phyloP scores from a whole-genome alignment of 108 stramenopile genomes.

The Pseudonitzschia pungens region DNA sequence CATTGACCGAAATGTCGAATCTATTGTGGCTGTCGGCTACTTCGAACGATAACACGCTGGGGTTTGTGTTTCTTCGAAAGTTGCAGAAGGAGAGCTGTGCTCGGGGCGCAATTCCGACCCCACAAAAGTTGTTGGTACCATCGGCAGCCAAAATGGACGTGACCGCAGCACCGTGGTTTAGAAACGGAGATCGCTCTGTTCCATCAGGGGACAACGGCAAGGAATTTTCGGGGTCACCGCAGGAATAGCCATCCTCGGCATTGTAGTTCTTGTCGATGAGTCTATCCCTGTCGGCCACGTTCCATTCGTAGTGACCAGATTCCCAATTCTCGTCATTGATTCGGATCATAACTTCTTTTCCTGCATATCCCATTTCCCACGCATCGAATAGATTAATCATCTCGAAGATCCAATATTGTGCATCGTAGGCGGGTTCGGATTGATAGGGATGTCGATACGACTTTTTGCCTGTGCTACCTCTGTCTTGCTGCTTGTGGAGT shows the following conservation, averaged over 20 bases:
- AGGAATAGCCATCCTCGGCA: not conserved
- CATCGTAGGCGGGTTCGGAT: conserved; percentile 15
- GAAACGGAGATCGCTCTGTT: not conserved
- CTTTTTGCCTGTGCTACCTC: not conserved
- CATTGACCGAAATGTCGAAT: not conserved
- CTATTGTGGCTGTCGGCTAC: not conserved
- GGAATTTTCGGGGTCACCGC: not conserved
- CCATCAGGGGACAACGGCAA: not conserved
- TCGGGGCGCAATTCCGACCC: conserved; percentile 19
- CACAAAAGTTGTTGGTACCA: conserved; percentile 15
- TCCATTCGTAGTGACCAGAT: conserved; percentile 4
- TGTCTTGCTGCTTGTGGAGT: not conserved
- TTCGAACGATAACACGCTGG: not conserved
- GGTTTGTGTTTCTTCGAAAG: not conserved
- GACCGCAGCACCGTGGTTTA: conserved; percentile 16
- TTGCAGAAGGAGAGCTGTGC: conserved; percentile 10
- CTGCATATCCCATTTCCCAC: conserved; percentile 21
- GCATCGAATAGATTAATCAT: conserved; percentile 5
- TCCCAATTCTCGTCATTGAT: conserved; percentile 15
- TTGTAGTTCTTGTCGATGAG: not conserved
- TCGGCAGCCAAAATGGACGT: conserved; percentile 14
- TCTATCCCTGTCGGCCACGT: not conserved
- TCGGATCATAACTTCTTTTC: conserved; percentile 12
- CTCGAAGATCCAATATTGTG: conserved; percentile 17
- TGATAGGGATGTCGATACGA: not conserved